These are phyloP conservation scores for Phialemoniopsis sp. DNA, from an alignment of 2,329 filamentous ascomycete species.

Conservation along the genomic window DNA sequence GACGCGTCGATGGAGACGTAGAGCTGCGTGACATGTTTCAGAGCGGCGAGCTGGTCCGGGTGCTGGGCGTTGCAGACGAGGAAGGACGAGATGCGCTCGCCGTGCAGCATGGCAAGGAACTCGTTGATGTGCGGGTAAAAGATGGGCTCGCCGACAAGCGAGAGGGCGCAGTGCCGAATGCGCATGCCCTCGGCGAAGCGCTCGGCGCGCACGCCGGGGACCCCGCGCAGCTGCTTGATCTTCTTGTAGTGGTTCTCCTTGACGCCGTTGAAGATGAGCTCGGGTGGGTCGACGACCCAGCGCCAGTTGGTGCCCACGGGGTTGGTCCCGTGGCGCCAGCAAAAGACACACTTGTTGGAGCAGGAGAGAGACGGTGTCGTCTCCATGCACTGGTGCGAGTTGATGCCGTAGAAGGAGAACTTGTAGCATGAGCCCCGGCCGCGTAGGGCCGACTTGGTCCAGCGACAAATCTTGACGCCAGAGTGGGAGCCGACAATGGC, in stretches of 20 bases:
- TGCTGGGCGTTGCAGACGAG: slow-evolving; percentile 97
- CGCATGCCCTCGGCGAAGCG: slow-evolving; percentile 89
- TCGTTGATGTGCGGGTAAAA: slow-evolving; percentile 98
- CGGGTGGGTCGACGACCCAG: slow-evolving; percentile 89
- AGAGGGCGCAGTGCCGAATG: slow-evolving; percentile 89
- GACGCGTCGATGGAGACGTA: slow-evolving; percentile 96
- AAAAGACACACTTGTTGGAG: slow-evolving; percentile 98
- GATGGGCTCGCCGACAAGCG: slow-evolving; percentile 93
- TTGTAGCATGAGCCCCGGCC: slow-evolving; percentile 97
- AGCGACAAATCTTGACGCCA: slow-evolving; percentile 95
- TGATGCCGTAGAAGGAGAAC: slow-evolving; percentile 94
- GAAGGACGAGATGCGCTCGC: slow-evolving; percentile 85
- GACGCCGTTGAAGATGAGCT: slow-evolving; percentile 85
- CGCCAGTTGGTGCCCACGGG: slow-evolving; percentile 95
- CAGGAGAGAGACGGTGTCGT: slow-evolving; percentile 93
- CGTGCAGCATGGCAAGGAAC: slow-evolving; percentile 78
- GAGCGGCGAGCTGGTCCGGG: slow-evolving; percentile 78
- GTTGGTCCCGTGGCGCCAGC: slow-evolving; percentile 97
- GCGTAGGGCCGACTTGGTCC: slow-evolving; percentile 94
- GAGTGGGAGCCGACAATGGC: slow-evolving; percentile 93
- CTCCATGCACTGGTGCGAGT: slow-evolving; percentile 97
- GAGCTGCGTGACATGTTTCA: slow-evolving; percentile 86
- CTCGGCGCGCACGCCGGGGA: slow-evolving; percentile 88
- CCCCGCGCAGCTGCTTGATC: slow-evolving; percentile 94
- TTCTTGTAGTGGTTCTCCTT: slow-evolving; percentile 94